These are phyloP conservation scores for Coemansia sp. DNA, from an alignment of 192 early-diverging fungal genomes.

Conservation along the genomic window DNA sequence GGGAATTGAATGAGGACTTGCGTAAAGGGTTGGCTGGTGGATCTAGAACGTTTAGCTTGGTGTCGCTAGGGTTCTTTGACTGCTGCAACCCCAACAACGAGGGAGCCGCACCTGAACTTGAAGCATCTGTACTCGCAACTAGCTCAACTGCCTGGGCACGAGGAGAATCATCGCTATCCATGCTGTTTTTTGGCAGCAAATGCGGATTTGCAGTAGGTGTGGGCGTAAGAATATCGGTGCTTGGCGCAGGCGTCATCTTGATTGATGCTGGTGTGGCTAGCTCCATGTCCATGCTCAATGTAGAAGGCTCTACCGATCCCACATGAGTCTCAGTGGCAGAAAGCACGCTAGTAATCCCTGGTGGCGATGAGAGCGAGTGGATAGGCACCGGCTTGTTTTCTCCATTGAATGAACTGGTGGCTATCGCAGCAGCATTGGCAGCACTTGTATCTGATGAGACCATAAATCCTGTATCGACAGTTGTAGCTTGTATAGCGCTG, in stretches of 20 bases:
- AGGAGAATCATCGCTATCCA: neutral
- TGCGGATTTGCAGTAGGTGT: slow-evolving; percentile 11
- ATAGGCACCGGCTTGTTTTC: neutral
- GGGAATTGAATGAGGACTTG: neutral
- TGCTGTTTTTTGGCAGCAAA: slow-evolving; percentile 1
- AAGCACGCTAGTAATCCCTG: slow-evolving; percentile 22
- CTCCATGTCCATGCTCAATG: slow-evolving; percentile 12
- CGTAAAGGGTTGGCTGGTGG: neutral
- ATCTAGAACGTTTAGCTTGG: neutral
- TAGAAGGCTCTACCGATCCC: slow-evolving; percentile 11
- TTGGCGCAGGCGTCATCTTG: slow-evolving; percentile 37
- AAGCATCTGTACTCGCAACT: too few relatives aligned
- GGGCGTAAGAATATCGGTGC: slow-evolving; percentile 38
- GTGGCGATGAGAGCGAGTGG: slow-evolving; percentile 34
- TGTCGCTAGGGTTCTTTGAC: neutral
- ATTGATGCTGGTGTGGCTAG: slow-evolving; percentile 43
- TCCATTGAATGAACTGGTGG: neutral
- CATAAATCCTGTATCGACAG: too few relatives aligned
- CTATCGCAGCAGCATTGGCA: neutral
- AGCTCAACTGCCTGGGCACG: neutral
- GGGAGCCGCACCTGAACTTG: too few relatives aligned
- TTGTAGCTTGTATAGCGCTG: neutral
- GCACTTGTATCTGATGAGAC: neutral
- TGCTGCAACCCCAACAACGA: neutral
- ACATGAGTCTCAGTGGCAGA: slow-evolving; percentile 26